These are phyloP conservation scores for Pseudotsuga menziesii DNA, from an alignment of 75 land plant species.

Conservation along the genomic window DNA sequence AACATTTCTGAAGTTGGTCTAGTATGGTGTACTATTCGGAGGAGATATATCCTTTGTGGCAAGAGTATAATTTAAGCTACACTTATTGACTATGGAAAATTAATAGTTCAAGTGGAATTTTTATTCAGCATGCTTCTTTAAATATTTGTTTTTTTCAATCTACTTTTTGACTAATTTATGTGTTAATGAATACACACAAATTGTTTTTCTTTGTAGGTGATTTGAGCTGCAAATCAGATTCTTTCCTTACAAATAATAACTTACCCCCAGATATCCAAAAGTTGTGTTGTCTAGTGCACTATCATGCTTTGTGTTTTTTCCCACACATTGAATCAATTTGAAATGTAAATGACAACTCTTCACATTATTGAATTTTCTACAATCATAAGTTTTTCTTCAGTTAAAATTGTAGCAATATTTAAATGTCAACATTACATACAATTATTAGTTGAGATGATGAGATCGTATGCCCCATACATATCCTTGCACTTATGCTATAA, in stretches of 20 bases:
- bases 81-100: slow-evolving; percentile 52
- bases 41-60: no score
- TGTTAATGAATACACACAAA: no score
- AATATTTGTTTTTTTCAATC: not conserved
- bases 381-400: not conserved
- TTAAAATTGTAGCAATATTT: not conserved
- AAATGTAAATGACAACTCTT: slow-evolving; percentile 32
- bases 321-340: slow-evolving; percentile 62
- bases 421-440: slow-evolving; percentile 20
- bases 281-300: slow-evolving; percentile 71
- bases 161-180: no score
- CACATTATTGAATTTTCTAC: not conserved
- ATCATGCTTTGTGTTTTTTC: slow-evolving; percentile 71
- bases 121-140: not conserved
- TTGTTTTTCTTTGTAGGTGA: slow-evolving; percentile 39
- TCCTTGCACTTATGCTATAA: slow-evolving; percentile 94
- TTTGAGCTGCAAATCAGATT: slow-evolving; percentile 95
- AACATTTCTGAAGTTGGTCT: slow-evolving; percentile 90
- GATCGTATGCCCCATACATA: slow-evolving; percentile 76
- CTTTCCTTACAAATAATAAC: slow-evolving; percentile 78
- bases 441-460: slow-evolving; percentile 80
- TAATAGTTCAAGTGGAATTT: not conserved
- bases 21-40: slow-evolving; percentile 68
- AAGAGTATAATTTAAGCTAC: no score
- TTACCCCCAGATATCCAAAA: slow-evolving; percentile 68